These are phyloP conservation scores for Zygotorulaspora chibaensis DNA, from an alignment of 805 yeast species.

Conservation along the genomic window DNA sequence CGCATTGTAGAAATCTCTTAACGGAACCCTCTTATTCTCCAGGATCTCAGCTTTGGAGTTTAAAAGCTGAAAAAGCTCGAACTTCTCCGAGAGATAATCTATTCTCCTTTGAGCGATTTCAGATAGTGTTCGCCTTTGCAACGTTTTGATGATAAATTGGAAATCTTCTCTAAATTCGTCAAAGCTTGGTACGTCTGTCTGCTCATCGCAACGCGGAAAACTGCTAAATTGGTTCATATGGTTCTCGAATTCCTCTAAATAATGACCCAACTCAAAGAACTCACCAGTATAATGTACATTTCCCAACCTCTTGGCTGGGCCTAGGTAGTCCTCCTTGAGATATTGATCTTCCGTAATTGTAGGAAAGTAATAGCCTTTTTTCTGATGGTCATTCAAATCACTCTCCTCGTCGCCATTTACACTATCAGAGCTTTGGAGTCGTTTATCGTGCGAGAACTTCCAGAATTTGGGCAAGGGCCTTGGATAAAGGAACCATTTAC, in stretches of 20 bases:
- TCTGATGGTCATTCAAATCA: background rate
- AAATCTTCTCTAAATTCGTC: slow-evolving; percentile 33
- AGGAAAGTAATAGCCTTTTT: slow-evolving; percentile 15
- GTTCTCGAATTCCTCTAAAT: slow-evolving; percentile 15
- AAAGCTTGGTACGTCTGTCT: slow-evolving; percentile 27
- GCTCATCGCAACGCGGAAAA: background rate
- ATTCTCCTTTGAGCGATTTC: slow-evolving; percentile 28
- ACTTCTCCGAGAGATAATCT: slow-evolving; percentile 34
- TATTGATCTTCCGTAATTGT: slow-evolving; percentile 10
- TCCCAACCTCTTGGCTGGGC: slow-evolving; percentile 4
- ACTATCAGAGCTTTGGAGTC: slow-evolving; percentile 17
- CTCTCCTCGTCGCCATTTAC: slow-evolving; percentile 8
- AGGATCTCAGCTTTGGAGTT: slow-evolving; percentile 35
- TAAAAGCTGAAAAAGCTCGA: slow-evolving; percentile 35
- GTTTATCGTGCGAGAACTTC: slow-evolving; percentile 36
- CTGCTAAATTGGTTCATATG: slow-evolving; percentile 3
- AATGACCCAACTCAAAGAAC: slow-evolving; percentile 33
- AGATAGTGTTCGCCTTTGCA: slow-evolving; percentile 17
- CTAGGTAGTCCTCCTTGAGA: slow-evolving; percentile 4
- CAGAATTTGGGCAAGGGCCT: slow-evolving; percentile 52
- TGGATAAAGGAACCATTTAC: slow-evolving; percentile 77
- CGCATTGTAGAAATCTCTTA: slow-evolving; percentile 78
- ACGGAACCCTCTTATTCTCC: slow-evolving; percentile 39
- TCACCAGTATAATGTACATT: slow-evolving; percentile 37
- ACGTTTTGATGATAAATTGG: slow-evolving; percentile 19